Evolutionary conservation across 805 yeast species (phyloP).

Genomic region (Cyberlindnera subsufficiens): DNA sequence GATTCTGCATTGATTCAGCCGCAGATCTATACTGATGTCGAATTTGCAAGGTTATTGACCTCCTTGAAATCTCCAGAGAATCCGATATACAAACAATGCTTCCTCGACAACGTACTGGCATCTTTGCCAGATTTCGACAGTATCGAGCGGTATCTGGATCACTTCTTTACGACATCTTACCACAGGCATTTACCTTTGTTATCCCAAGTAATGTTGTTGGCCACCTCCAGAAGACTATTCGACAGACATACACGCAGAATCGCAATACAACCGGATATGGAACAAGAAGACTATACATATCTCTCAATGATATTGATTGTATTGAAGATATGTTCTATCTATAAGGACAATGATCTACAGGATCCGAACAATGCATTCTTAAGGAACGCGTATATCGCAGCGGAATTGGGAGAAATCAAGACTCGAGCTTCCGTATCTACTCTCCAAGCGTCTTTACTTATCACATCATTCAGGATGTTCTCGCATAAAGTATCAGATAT

Average conservation of each 20-base stretch:
- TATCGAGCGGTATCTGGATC: constrained; percentile 10
- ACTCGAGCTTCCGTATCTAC: constrained; percentile 14
- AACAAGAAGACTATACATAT: constrained; percentile 13
- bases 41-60: constrained; percentile 7
- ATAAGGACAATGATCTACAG: constrained; percentile 6
- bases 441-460: constrained; percentile 13
- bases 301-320: constrained; percentile 11
- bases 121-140: constrained; percentile 7
- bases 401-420: constrained; percentile 17
- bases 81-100: constrained; percentile 6
- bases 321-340: constrained; percentile 14
- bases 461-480: constrained; percentile 15
- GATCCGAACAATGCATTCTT: constrained; percentile 9
- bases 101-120: constrained; percentile 5
- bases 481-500: constrained; percentile 13
- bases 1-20: constrained; percentile 3
- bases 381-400: constrained; percentile 12
- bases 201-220: constrained; percentile 2
- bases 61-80: constrained; percentile 8
- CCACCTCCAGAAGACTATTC: constrained; percentile 10
- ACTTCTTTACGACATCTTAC: constrained; percentile 13
- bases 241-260: constrained; percentile 3
- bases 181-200: constrained; percentile 13
- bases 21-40: constrained; percentile 9
- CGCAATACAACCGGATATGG: constrained; percentile 8